Base-by-base conservation (phyloP, 2,329 filamentous ascomycete genomes). In the Didymella arachidicola region DNA sequence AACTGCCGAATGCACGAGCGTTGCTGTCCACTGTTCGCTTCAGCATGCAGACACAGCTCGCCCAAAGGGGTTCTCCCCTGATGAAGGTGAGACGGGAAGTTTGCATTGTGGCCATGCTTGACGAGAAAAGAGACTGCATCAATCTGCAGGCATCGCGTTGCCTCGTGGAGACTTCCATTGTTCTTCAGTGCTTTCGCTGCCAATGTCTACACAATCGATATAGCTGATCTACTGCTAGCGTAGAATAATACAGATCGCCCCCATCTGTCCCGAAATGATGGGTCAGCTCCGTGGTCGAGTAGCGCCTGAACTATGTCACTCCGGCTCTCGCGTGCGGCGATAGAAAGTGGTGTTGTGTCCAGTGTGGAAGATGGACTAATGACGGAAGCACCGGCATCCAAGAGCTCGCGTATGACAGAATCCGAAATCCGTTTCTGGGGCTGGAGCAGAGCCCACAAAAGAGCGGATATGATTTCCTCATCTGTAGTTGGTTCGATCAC, bases 81-180 rank as follows among this genome's bases (percentile, higher is more conserved):
- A 63, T 89, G 87, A 1, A 87, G 76, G 3, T 84, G 81, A 51
- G 85, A 89, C 0, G 87, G 87, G 54, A 88, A 89, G 67, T 89
- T 87, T 0, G 86, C 80, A 16, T 88, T 84, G 59, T 90, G 87
- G 1, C 83, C 84, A 60, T 84, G 78, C 44, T 87, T 78, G 5
- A 89, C 74, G 1, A 91, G 78, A 1, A 86, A 77, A 48, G 81
- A 79, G 60, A 88, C 83, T 1, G 83, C 83, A 12, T 82, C 75
- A 0, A 87, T 62, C 62, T 89, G 86, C 19, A 90, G 78, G 45
- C 84, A 81, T 12, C 85, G 79, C 0, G 87, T 84, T 3, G 87
- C 86, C 59, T 89, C 87, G 66, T 90, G 88, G 3, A 91, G 78
- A 1, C 86, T 89, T 0, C 87, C 87, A 59, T 91, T 88, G 57